Evolutionary conservation across 2,329 filamentous ascomycete genomes (phyloP).

Genomic region (Pseudopithomyces chartarum): DNA sequence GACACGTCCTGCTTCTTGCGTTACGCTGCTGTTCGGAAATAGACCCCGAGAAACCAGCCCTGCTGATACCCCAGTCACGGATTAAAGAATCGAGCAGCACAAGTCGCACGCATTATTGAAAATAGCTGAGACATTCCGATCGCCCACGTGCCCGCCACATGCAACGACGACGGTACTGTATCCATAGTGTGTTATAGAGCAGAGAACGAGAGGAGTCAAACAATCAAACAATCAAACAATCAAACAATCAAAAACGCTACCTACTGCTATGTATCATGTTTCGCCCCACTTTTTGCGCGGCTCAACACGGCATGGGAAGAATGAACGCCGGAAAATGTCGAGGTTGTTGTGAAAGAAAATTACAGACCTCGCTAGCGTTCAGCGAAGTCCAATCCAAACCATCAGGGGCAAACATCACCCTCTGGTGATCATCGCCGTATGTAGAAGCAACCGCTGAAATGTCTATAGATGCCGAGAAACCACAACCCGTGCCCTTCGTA

Average conservation of each 20-base stretch:
- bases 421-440: slow-evolving; percentile 12
- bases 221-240: too few species aligned
- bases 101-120: background rate
- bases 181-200: slow-evolving; percentile 1
- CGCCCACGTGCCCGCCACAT: background rate
- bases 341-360: background rate
- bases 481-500: slow-evolving; percentile 5
- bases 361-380: slow-evolving; percentile 16
- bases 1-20: background rate
- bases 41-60: background rate
- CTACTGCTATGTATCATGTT: slow-evolving; percentile 35
- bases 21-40: background rate
- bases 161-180: background rate
- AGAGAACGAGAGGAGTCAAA: background rate
- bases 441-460: slow-evolving; percentile 28
- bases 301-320: slow-evolving; percentile 13
- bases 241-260: slow-evolving; percentile 21
- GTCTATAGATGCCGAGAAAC: slow-evolving; percentile 41
- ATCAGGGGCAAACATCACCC: slow-evolving; percentile 11
- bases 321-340: slow-evolving; percentile 42
- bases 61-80: background rate
- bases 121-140: background rate
- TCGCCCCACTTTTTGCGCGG: background rate
- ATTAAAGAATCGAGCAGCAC: background rate
- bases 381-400: slow-evolving; percentile 11